Base-by-base conservation (phyloP, 768 basidiomycete genomes). In the Mycena amicta region DNA sequence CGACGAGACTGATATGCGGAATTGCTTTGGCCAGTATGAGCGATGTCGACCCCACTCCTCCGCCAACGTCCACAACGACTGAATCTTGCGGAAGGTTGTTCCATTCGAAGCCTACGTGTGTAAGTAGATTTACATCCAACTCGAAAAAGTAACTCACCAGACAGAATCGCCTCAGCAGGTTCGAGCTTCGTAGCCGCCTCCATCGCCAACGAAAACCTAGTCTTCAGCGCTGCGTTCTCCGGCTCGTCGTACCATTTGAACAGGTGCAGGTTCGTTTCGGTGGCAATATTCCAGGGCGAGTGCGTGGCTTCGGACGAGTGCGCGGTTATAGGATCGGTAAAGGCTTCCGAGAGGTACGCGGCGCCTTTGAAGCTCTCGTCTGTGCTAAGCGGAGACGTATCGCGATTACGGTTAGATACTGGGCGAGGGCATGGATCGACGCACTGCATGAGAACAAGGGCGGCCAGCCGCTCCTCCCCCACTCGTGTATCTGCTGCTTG, bases 311-410 rank as follows among this genome's bases (percentile, higher is more conserved):
- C 23, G 22, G 13, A 23, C 6, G 11, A 49, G 15, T 29, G 22
- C 5, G 5, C 27, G 15, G 47, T 23, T 23, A 28, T 49, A 12
- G 13, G 27, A 49, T 49, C 47, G 12, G 5, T 12, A 22, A 49
- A 6, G 6, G 47, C 27, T 29, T 49, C 47, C 4, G 47, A 12
- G 47, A 49, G 47, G 27, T 26, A 15, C 4, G 47, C 22, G 12
- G 47, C 23, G 25, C 6, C 47, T 49, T 49, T 49, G 47, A 49
- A 49, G 5, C 23, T 49, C 47, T 49, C 47, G 47, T 49, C 47
- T 5, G 15, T 23, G n/a, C 47, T 49, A 22, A 6, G 13, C 4
- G n/a, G 47, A 29, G 5, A 27, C 6, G 5, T 49, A 25, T 26
- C 8, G 11, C 23, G 22, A 49, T 28, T 25, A 8, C 25, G 12